Conservation (phyloP, 148 eudicot genomes). For the Rhododendron kiyosumense region DNA sequence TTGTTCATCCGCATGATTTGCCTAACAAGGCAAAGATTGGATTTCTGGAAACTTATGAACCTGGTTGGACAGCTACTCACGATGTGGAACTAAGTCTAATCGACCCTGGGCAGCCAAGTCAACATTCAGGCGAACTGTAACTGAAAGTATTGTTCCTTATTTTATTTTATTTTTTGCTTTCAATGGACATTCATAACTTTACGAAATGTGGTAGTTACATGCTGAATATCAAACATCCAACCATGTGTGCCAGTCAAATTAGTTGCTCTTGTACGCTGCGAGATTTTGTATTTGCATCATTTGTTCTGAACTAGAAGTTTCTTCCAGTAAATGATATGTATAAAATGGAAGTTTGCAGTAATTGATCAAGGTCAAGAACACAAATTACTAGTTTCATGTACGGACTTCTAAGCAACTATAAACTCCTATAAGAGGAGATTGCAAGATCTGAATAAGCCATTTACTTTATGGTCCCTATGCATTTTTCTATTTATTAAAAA, state of each 20-base stretch:
- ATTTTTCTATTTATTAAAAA: no score
- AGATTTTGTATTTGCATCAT: neutral
- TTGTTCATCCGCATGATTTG: constrained; percentile 99
- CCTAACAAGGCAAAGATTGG: constrained; percentile 98
- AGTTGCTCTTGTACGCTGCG: neutral
- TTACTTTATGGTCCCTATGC: no score
- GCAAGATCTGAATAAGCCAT: no score
- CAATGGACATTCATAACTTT: neutral
- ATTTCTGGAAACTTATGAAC: constrained; percentile 96
- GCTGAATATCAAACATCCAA: neutral
- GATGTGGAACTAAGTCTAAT: constrained; percentile 79
- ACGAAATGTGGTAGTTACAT: neutral
- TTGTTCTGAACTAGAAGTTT: neutral
- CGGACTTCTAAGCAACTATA: no score
- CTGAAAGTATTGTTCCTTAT: constrained; percentile 13
- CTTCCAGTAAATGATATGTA: neutral
- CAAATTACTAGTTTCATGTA: neutral
- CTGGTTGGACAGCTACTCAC: constrained; percentile 94
- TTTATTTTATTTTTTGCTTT: neutral
- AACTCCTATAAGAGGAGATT: no score
- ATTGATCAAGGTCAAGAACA: neutral
- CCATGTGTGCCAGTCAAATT: neutral
- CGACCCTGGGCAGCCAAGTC: constrained; percentile 68
- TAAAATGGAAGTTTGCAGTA: neutral
- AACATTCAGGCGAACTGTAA: constrained; percentile 53